Evolutionary conservation across 805 yeast species (phyloP), one percentile per base, ranked within the genome.

Genomic region (Saturnispora gosingensis): DNA sequence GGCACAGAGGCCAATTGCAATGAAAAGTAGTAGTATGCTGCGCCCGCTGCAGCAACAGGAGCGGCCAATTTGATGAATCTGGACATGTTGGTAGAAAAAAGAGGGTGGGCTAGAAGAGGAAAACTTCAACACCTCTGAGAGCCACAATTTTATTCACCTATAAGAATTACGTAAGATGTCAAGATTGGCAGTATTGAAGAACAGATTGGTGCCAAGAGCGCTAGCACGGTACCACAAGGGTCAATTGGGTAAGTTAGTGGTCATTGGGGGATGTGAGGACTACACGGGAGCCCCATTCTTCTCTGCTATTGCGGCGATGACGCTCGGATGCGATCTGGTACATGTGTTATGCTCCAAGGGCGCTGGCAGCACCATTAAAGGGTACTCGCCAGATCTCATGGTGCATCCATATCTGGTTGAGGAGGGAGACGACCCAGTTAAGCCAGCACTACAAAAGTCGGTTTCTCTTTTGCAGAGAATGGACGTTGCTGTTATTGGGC

Each of bases 211-310:
- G 9, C 97, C 96, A 39, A 97, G 96, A 2, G 68, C 90, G 34
- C 68, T 75, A 2, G 80, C 86, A 5, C 60, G 63, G 15, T 85
- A 85, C 64, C 84, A 91, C 69, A 91, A 91, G 66, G 99, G 99
- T 22, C 98, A 91, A 65, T 75, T 80, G 65, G 98, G 98, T 5
- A 75, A 88, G 53, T 73, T 91, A 2, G 88, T 83, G 10, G 87
- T 91, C 0, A 77, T 91, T 55, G 99, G 99, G 22, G 99, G 99
- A 1, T 83, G 93, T 65, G 90, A 86, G 65, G 97, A 91, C 65
- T 91, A 89, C 65, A 90, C 97, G 0, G 99, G 99, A 0, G 99
- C 99, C 0, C 98, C 98, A 2, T 93, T 74, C 67, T 93, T 93
- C 65, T 77, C 95, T 35, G 85, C 95, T 5, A 84, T 85, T 64